Evolutionary conservation across 2,329 filamentous ascomycete genomes (phyloP), one percentile per base, ranked within the genome.

Genomic region (Thielaviopsis euricoi): DNA sequence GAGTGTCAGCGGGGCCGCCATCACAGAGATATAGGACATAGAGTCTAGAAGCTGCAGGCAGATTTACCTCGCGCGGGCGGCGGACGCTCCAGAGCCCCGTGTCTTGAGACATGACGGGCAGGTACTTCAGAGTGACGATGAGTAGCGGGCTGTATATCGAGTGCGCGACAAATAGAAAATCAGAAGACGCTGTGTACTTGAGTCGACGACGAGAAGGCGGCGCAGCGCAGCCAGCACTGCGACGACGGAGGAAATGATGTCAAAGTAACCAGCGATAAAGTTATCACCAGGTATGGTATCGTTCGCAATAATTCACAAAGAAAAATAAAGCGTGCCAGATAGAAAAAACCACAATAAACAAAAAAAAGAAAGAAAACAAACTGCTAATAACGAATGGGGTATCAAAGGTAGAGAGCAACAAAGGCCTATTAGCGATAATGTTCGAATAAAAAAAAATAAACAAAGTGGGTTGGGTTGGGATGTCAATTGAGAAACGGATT

Each of bases 61-160:
- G 29, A 60, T 80, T 69, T 77, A 94, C 89, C 79, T 96, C 90
- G 78, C 91, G 82, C 64, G 87, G 86, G 67, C 90, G 85, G 72
- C 89, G 89, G 69, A 94, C 88, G 67, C 89, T 95, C 79, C 91
- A 96, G 68, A 93, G 76, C 67, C 86, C 87, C 61, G 83, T 82
- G 67, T 94, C 88, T 74, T 93, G 87, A 73, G 88, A 88, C 89
- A 94, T 94, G 67, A 15, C 56, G 55, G 55, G 52, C 40, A 51
- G 25, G 9, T 50, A 49, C 43, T 37, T n/a, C 1, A 17, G 22
- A n/a, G 15, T n/a, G 25, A 25, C 7, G 15, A 49, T 9, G 26
- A 25, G 37, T 22, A 25, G 29, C 33, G 21, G 26, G 29, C 40
- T 23, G 17, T 15, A 10, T 22, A 49, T 49, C 21, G 10, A 17